Conservation (phyloP, 345 rosid genomes). For the Erodium maritimum region DNA sequence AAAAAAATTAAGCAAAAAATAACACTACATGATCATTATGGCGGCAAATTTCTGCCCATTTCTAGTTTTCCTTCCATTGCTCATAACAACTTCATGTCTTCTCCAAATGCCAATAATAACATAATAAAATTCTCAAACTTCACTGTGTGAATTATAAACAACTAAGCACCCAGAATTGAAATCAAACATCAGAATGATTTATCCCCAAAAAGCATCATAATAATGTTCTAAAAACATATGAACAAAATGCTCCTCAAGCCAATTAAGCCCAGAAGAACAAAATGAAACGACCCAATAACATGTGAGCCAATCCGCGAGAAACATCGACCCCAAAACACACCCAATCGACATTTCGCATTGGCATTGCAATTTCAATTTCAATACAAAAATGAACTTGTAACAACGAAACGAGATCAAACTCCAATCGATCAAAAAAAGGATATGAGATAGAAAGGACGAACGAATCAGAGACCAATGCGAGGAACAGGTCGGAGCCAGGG, state of each 20-base stretch:
- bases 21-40: too few species aligned
- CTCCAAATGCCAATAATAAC: not conserved
- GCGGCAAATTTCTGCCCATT: too few species aligned
- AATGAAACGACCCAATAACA: not conserved
- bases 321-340: not conserved
- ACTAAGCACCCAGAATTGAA: too few species aligned
- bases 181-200: too few species aligned
- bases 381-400: not conserved
- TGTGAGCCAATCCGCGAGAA: not conserved
- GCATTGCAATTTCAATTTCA: too few species aligned
- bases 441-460: conserved; percentile 70
- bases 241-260: not conserved
- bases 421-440: conserved; percentile 29
- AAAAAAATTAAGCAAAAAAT: too few species aligned
- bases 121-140: not conserved
- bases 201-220: not conserved
- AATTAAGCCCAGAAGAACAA: not conserved
- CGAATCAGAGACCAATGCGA: conserved; percentile 47
- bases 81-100: not conserved
- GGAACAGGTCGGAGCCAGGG: conserved; percentile 60
- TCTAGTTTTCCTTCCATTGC: not conserved
- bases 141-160: too few species aligned
- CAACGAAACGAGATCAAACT: not conserved
- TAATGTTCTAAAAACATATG: not conserved
- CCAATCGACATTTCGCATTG: not conserved